These are phyloP conservation scores for Syzygium aqueum DNA, from an alignment of 345 rosid genomes.

Conservation along the genomic window DNA sequence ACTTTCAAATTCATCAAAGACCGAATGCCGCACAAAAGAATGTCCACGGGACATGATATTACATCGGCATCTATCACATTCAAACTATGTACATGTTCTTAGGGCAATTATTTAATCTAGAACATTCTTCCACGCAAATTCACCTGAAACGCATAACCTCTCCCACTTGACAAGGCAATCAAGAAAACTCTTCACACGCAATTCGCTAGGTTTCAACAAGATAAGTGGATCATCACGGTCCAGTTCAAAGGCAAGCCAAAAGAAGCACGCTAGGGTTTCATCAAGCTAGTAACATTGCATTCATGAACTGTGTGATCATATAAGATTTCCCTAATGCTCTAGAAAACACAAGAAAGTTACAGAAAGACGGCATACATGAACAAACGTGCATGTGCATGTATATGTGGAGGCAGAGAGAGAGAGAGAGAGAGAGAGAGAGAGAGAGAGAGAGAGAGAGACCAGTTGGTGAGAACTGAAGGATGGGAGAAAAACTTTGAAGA, in stretches of 20 bases:
- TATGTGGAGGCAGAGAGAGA: neutral
- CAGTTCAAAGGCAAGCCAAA: neutral
- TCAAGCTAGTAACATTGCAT: neutral
- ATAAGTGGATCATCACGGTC: neutral
- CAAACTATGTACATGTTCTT: neutral
- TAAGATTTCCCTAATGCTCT: neutral
- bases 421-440: neutral
- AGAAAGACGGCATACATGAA: neutral
- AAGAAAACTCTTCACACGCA: neutral
- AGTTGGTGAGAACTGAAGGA: slow-evolving; percentile 3
- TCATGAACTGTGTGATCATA: neutral
- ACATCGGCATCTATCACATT: no score
- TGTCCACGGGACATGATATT: neutral
- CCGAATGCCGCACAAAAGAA: neutral
- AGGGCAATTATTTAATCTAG: neutral
- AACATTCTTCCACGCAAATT: neutral
- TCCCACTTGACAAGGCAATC: neutral
- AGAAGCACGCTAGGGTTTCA: neutral
- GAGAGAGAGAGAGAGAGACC: neutral
- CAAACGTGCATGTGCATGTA: neutral
- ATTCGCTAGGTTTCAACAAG: neutral
- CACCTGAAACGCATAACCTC: neutral
- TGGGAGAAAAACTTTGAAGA: slow-evolving; percentile 10
- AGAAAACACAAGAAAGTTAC: neutral
- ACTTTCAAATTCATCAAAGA: neutral